These are phyloP conservation scores for Candida glucosophila DNA, from an alignment of 1,139 yeast species.

Conservation along the genomic window DNA sequence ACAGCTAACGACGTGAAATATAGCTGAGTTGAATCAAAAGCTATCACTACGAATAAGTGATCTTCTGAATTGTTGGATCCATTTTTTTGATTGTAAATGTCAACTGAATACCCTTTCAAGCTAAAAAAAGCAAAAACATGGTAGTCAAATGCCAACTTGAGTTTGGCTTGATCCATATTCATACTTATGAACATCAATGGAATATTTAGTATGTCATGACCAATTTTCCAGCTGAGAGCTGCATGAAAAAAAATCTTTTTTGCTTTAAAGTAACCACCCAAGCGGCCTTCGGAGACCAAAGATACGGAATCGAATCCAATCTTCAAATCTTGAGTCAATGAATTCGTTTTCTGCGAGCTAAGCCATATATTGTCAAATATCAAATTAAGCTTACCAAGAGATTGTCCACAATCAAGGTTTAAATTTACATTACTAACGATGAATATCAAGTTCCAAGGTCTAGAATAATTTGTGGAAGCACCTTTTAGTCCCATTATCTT, in stretches of 20 bases:
- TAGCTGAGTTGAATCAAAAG: conserved; percentile 48
- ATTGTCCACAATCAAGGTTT: conserved; percentile 71
- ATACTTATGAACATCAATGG: conserved; percentile 64
- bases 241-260: conserved; percentile 49
- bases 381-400: conserved; percentile 61
- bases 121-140: conserved; percentile 70
- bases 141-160: conserved; percentile 69
- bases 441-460: conserved; percentile 70
- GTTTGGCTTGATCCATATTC: conserved; percentile 46
- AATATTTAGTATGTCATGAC: conserved; percentile 36
- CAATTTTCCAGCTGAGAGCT: conserved; percentile 61
- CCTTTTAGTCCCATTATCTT: conserved; percentile 37
- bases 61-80: conserved; percentile 42
- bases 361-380: conserved; percentile 58
- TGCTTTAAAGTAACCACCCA: conserved; percentile 60
- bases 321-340: conserved; percentile 67
- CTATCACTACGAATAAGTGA: conserved; percentile 49
- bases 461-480: conserved; percentile 54
- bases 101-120: conserved; percentile 41
- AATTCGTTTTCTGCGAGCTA: conserved; percentile 55
- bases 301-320: conserved; percentile 49
- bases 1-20: conserved; percentile 80
- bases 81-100: conserved; percentile 63
- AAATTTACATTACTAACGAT: conserved; percentile 45
- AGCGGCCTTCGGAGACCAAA: conserved; percentile 61